Evolutionary conservation across 208 protist genomes (phyloP), one percentile per base, ranked within the genome.

Genomic region (Pavlovales sp.): DNA sequence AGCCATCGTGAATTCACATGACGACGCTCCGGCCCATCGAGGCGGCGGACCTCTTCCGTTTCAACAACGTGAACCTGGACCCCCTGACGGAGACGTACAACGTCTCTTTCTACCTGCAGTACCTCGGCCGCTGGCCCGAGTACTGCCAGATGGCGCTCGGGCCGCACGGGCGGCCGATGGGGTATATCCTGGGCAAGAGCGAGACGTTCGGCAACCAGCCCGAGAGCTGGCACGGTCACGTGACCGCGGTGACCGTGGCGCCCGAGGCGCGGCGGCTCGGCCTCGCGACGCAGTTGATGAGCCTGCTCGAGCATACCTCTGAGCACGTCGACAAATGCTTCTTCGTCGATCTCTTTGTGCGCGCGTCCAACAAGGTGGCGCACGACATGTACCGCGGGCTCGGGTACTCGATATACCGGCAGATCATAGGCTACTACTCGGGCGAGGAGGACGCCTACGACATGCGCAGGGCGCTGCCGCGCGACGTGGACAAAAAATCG

Each of bases 301-400:
- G 78, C n/a, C 39, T 67, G 42, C 67, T 88, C 46, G 71, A 86
- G 40, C 5, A 30, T 0, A 66, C 47, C 26, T 86, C 80, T 10
- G 71, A 86, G 28, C 40, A 67, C 30, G 42, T 2, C 8, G 94
- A 99, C 91, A 94, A 98, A 88, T 96, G 96, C 30, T 99, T 98
- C 91, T 99, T 99, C 95, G 97, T 99, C 0, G 98, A 99, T 91
- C 94, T 99, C 0, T 99, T 99, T 91, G 98, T 99, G 26, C 96
- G 98, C 41, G 94, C 95, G 86, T 97, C 97, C 78, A 99, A 99
- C 92, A 92, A 92, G 40, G 95, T 99, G 7, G 98, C 98, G 0
- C 96, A 99, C 86, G 93, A 94, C 78, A 99, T 99, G 98, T 99
- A 99, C 92, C 91, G 96, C 39, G 95, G 96, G 78, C 92, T 99